Conservation (phyloP, 805 yeast genomes). For the Cyberlindnera euphorbiiphila region DNA sequence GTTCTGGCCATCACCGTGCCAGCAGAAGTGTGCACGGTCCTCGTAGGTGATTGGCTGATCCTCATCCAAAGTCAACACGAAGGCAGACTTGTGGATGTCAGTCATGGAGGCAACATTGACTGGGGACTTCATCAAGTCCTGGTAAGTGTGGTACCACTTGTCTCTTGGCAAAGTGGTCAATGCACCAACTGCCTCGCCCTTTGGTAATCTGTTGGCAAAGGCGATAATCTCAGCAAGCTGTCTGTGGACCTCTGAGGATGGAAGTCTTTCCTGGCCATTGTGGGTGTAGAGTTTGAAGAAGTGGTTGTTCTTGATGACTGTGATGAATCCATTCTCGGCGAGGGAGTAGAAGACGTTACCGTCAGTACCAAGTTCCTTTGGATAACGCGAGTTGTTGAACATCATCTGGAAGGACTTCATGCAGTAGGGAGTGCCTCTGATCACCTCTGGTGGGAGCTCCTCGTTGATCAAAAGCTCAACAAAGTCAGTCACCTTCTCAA, state of each 20-base stretch:
- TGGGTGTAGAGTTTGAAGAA: slow-evolving; percentile 76
- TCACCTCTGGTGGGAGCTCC: slow-evolving; percentile 71
- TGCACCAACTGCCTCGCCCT: slow-evolving; percentile 52
- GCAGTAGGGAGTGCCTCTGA: slow-evolving; percentile 81
- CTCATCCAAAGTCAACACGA: slow-evolving; percentile 78
- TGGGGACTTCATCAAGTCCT: slow-evolving; percentile 55
- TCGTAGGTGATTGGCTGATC: slow-evolving; percentile 67
- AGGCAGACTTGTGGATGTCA: slow-evolving; percentile 72
- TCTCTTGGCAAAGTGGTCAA: slow-evolving; percentile 86
- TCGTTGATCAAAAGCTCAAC: slow-evolving; percentile 63
- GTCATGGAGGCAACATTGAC: slow-evolving; percentile 57
- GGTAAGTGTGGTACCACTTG: slow-evolving; percentile 62
- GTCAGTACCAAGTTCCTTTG: slow-evolving; percentile 58
- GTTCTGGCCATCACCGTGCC: slow-evolving; percentile 96
- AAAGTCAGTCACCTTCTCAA: slow-evolving; percentile 64
- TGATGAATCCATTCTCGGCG: slow-evolving; percentile 57
- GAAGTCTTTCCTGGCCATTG: slow-evolving; percentile 38
- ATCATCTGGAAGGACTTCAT: slow-evolving; percentile 89
- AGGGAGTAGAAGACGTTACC: slow-evolving; percentile 48
- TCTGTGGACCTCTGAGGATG: slow-evolving; percentile 46
- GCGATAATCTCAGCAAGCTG: slow-evolving; percentile 56
- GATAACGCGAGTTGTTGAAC: slow-evolving; percentile 88
- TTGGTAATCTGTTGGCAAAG: slow-evolving; percentile 28
- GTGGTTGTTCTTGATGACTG: slow-evolving; percentile 71
- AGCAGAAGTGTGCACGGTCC: slow-evolving; percentile 76